Base-by-base conservation (phyloP, 345 rosid species). In the Citrus hindsii region DNA sequence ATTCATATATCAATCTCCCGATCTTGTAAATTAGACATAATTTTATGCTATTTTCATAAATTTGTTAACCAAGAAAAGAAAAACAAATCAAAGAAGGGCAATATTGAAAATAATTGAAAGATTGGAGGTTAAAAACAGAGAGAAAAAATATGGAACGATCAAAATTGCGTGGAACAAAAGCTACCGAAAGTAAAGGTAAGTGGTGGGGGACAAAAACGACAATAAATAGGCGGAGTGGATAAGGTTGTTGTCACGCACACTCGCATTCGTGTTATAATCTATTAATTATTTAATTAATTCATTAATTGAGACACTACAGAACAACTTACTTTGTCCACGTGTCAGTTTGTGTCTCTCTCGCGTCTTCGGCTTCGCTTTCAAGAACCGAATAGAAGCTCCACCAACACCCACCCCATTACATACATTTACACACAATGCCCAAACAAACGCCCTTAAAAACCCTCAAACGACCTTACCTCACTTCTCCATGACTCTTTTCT, bases 381-480 rank as follows among this genome's bases (percentile, higher is more conserved):
- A 60, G 85, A 70, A 61, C 74, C 64, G 77, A 64, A 80, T 58
- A 62, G 70, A 82, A 80, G 81, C 76, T 59, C 79, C 80, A 76
- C 83, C 80, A 71, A 53, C 78, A 74, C 79, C 82, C 25, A 37
- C 76, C 69, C 73, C 60, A 60, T 70, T 13, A 46, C 51, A 40
- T 46, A 46, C 51, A 40, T 9, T 40, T 2, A 46, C 18, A 46
- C 51, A 46, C 46, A 42, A 42, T 42, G 12, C 51, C 13, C 14
- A 12, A 42, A 42, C 51, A 46, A 46, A 12, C 66, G 73, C 62
- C 71, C 30, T 21, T 64, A 3, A 19, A 66, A 33, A 4, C 69
- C 58, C 33, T 32, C 5, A 7, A 19, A 53, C 28, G 13, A 30
- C 25, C 53, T 22, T 13, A n/a, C 30, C 32, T 25, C 13, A 51